A percentile compares a stretch with the other conserved stretches of the same genome.
These are phyloP conservation scores for Auricularia cornea DNA, from an alignment of 768 basidiomycete species.

Conservation along the genomic window DNA sequence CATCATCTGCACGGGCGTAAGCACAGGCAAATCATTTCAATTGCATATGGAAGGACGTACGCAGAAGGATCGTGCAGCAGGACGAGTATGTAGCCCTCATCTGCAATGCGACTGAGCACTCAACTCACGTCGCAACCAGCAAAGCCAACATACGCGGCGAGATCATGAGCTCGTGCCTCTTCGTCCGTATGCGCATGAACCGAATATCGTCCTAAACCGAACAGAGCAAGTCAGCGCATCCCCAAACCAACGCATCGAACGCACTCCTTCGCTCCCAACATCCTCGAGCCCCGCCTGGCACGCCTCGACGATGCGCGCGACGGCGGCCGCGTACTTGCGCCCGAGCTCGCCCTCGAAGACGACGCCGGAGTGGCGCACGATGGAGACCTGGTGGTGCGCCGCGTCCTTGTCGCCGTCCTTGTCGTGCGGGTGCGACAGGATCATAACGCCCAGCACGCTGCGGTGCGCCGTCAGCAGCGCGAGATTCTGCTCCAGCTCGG, in stretches of 20 bases:
- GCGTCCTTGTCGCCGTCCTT: conserved; percentile 25
- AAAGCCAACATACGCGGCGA: conserved; percentile 61
- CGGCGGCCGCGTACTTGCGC: conserved; percentile 60
- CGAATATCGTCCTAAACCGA: conserved; percentile 65
- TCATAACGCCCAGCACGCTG: conserved; percentile 80
- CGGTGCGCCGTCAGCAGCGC: conserved; percentile 69
- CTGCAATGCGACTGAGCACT: conserved; percentile 27
- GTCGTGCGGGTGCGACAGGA: conserved; percentile 48
- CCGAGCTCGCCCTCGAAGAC: conserved; percentile 83
- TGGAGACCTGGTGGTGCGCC: conserved; percentile 42
- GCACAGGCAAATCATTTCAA: too few species aligned
- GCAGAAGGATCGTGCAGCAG: conserved; percentile 72
- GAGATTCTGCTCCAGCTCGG: conserved; percentile 80
- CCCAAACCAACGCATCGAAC: not conserved
- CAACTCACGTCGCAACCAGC: not conserved
- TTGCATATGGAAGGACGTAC: too few species aligned
- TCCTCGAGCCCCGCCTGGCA: conserved; percentile 76
- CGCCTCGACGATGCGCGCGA: conserved; percentile 67
- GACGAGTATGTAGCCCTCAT: conserved; percentile 72
- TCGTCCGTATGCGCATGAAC: conserved; percentile 87
- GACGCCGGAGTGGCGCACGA: conserved; percentile 78
- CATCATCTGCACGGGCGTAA: too few species aligned
- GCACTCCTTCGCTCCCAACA: conserved; percentile 43
- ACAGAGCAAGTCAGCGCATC: not conserved
- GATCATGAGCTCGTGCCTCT: conserved; percentile 88